Base-by-base conservation (phyloP, 352 stramenopile species). In the Globisporangium cystogenes region DNA sequence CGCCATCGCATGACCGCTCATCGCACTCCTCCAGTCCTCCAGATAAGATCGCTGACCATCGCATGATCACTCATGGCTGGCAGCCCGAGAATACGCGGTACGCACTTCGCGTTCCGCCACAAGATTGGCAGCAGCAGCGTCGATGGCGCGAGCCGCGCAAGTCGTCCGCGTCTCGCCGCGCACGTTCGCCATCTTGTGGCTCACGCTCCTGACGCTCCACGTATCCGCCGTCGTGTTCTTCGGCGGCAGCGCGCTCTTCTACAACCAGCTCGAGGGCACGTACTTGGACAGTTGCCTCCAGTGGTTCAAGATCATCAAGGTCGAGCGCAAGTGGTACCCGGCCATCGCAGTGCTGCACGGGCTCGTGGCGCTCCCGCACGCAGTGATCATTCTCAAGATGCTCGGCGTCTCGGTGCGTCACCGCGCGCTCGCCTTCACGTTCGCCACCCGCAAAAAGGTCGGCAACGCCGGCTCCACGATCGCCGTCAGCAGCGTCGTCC, bases 221-320 rank as follows among this genome's bases (percentile, higher is more conserved):
- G 18, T 14, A 3, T 6, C 8, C 18, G 21, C 16, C 18, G 39
- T 12, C 7, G 12, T 14, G 18, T 44, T 44, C 20, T 44, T 44
- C 8, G 39, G 39, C 39, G 39, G 18, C n/a, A 44, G 20, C 20
- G 39, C 52, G 44, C 26, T 52, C 33, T 51, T 52, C 44, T 52
- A 58, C 43, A 24, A 27, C 20, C 43, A 45, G 23, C 52, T 58
- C n/a, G 14, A 41, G 31, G 43, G 35, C 44, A 58, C 52, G 15
- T 23, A 40, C 52, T 18, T 58, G 12, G 52, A 47, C n/a, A 7
- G 8, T 8, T 45, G n/a, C 3, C 52, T 58, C 10, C 44, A 46
- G 15, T 48, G 12, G 4, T 46, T 33, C 52, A 15, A 15, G 11
- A 52, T 52, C 24, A 35, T 36, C 35, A 52, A 39, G 33, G 33